Evolutionary conservation across 495 filamentous ascomycete species (phyloP), one percentile per base, ranked within the genome.

Genomic region (Platismatia glauca): DNA sequence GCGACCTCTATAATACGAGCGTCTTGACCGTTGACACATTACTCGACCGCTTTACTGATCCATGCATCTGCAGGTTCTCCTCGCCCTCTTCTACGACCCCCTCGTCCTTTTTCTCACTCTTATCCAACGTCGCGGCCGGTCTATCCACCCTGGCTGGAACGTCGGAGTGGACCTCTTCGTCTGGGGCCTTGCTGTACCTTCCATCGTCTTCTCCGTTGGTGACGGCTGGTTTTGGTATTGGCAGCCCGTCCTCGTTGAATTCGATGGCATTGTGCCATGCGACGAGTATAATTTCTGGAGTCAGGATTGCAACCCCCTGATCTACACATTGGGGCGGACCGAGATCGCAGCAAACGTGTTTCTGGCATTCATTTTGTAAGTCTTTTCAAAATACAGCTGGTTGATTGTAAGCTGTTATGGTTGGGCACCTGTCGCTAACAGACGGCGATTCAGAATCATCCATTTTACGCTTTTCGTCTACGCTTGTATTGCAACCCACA

Each of bases 271-370:
- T 27, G 41, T 68, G 33, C 61, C 60, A 5, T 68, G 66, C 56
- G 55, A 61, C 43, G 31, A 11, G 20, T 66, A 33, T 13, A 68
- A 70, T 33, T 60, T 34, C 46, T 70, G 63, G 63, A 64, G 60
- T 41, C 29, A 68, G 31, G 38, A 59, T 6, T 70, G 68, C 44
- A 52, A 63, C 11, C 68, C 68, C 4, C 56, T 64, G 33, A 68
- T 70, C 34, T 70, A 70, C 56, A 68, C 63, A 3, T n/a, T 66
- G 18, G 68, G 68, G 12, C 58, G 59, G 46, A 61, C 56, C 18
- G 68, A 70, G 48, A 68, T 70, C 38, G 68, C 66, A 6, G 68
- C 66, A n/a, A 70, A 68, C 58, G 66, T 70, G 7, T 70, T 70
- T 43, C 46, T 70, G 27, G 66, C 57, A 16, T 41, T 70, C 34